Evolutionary conservation across 345 rosid species (phyloP), one percentile per base, ranked within the genome.

Genomic region (Hibiscus mutabilis): DNA sequence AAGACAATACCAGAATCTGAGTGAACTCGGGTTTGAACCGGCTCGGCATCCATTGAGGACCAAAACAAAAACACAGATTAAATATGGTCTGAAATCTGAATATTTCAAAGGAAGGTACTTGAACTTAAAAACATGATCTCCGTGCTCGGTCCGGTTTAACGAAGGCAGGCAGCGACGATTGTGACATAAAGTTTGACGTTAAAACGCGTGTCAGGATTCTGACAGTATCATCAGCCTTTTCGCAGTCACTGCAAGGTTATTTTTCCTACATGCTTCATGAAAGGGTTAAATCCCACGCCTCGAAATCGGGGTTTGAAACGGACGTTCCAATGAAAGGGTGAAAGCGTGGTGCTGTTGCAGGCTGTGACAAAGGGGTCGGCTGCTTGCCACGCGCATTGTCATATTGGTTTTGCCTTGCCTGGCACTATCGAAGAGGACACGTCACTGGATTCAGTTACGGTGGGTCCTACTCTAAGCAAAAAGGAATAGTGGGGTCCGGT

Each of bases 161-260:
- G 69, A 52, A 37, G 6, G 55, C 55, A 49, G 60, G 56, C 35
- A 27, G 57, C 53, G 49, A 14, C 10, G 0, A 35, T 49, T 49
- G 61, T 40, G 76, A 37, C 60, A 40, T 66, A 73, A 64, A 73
- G 79, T 55, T 24, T n/a, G 73, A 65, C 24, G 58, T 63, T 71
- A 71, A 78, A 74, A 73, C 75, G 52, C 66, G 62, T 76, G 86
- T 74, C 82, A 65, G 77, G 22, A 11, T 66, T 67, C 84, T 74
- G 84, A 64, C 84, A 73, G 2, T 55, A 55, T 49, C 6, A 12
- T 25, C 69, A 74, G 77, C 76, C 79, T 80, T 78, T 46, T 22
- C 47, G 15, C 59, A 63, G 77, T 33, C 18, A 5, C 51, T 59
- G 72, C 68, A 64, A 76, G 72, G 57, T 51, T 35, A 7, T 31